Base-by-base conservation (phyloP, 768 basidiomycete species). In the Termitomyces sp. region DNA sequence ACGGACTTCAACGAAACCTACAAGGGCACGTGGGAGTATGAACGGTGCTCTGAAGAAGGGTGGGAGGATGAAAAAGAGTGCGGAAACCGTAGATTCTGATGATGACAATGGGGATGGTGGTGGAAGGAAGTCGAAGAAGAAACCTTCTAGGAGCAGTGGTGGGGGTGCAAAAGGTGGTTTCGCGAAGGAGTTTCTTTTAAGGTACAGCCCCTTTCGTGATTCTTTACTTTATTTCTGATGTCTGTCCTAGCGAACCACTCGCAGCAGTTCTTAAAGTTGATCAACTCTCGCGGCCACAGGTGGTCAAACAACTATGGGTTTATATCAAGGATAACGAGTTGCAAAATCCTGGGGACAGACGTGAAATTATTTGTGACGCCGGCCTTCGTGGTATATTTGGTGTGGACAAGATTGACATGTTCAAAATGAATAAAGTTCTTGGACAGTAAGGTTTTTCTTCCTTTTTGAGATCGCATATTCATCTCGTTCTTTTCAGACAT, bases 351-450 rank as follows among this genome's bases (percentile, higher is more conserved):
- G 68, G 65, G 1, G 90, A 96, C 70, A 88, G 78, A 70, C 82
- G 83, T 53, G 91, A 90, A 68, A 97, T 98, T 58, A 60, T 93
- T 2, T 95, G 93, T 64, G 93, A 98, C 68, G 74, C 77, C 17
- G 74, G 69, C 17, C 66, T 97, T 61, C 79, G 78, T 63, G 82
- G 85, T 6, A 81, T 96, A 21, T 96, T 98, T 68, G 80, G 79
- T 54, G 79, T 81, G 12, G 88, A 92, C 60, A 88, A 84, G 67
- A 82, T 97, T 54, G 84, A 91, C 70, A 95, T 95, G 92, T 95
- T 96, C 74, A 84, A 77, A 61, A 96, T 96, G 93, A 96, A 95
- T 78, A 93, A 95, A 70, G 79, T 87, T 26, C 73, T 96, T 54
- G 88, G 88, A 66, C 76, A 85, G 88, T 93, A 62, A 68, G 80